Evolutionary conservation across 2,329 filamentous ascomycete genomes (phyloP).

Genomic region (Aspergillus arachidicola): DNA sequence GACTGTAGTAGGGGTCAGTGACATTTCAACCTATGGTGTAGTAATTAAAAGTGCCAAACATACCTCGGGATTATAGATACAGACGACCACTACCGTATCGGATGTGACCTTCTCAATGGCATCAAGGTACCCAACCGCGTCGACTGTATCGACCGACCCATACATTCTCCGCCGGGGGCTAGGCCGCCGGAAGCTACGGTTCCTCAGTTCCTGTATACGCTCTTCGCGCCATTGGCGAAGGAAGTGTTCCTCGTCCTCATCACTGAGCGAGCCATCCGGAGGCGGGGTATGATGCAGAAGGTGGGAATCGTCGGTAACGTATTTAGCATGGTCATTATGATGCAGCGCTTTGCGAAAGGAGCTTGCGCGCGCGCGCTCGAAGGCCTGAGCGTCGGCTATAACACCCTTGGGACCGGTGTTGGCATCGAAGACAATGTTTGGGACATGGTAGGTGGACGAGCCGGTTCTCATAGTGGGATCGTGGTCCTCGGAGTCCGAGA

Average conservation of each 20-base stretch:
- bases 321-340: slow-evolving; percentile 33
- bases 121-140: slow-evolving; percentile 91
- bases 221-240: slow-evolving; percentile 83
- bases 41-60: slow-evolving; percentile 33
- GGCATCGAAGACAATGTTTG: slow-evolving; percentile 49
- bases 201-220: slow-evolving; percentile 76
- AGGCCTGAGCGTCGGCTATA: slow-evolving; percentile 54
- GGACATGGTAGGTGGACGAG: slow-evolving; percentile 44
- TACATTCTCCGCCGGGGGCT: slow-evolving; percentile 78
- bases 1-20: slow-evolving; percentile 58
- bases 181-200: slow-evolving; percentile 65
- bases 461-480: slow-evolving; percentile 39
- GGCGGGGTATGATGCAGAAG: slow-evolving; percentile 28
- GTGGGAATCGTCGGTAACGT: slow-evolving; percentile 24
- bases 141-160: slow-evolving; percentile 79
- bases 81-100: slow-evolving; percentile 86
- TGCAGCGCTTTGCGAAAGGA: slow-evolving; percentile 50
- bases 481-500: slow-evolving; percentile 39
- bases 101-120: slow-evolving; percentile 86
- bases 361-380: slow-evolving; percentile 51
- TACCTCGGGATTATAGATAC: slow-evolving; percentile 88
- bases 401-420: slow-evolving; percentile 56
- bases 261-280: slow-evolving; percentile 40
- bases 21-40: neutral
- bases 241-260: slow-evolving; percentile 77